Percentiles rank a stretch among this genome's conserved stretches.
These are phyloP conservation scores for Leccinum variicolor DNA, from an alignment of 768 basidiomycete species.

Conservation along the genomic window DNA sequence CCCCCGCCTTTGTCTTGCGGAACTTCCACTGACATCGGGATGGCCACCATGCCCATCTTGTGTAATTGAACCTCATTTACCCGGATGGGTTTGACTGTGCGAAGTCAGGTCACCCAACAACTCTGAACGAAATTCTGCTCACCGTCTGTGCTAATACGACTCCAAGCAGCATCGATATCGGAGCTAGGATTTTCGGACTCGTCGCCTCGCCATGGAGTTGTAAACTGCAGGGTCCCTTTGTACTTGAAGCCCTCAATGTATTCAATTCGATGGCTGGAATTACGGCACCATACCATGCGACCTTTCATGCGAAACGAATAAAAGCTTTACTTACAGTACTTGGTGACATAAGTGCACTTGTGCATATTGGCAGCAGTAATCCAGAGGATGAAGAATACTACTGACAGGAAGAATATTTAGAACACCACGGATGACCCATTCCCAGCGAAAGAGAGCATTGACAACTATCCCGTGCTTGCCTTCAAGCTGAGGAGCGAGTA, in stretches of 20 bases:
- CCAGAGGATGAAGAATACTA: slow-evolving; percentile 8
- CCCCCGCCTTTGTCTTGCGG: slow-evolving; percentile 5
- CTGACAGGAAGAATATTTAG: neutral
- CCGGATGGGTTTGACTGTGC: slow-evolving; percentile 2
- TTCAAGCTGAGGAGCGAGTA: neutral
- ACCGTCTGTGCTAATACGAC: slow-evolving; percentile 3
- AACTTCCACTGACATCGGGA: neutral
- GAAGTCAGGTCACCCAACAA: neutral
- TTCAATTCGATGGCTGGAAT: slow-evolving; percentile 11
- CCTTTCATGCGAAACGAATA: neutral
- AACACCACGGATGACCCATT: slow-evolving; percentile 2
- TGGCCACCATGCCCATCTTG: neutral
- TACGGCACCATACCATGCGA: neutral
- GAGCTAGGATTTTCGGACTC: slow-evolving; percentile 1
- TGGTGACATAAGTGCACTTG: neutral
- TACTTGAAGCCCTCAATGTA: slow-evolving; percentile 1
- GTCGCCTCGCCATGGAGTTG: slow-evolving; percentile 4
- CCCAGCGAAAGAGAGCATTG: neutral
- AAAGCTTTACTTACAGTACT: slow-evolving; percentile 1
- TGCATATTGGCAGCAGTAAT: neutral
- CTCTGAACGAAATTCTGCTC: neutral
- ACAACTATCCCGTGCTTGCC: neutral
- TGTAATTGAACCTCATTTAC: neutral
- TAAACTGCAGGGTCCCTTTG: slow-evolving; percentile 4
- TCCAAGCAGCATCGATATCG: slow-evolving; percentile 12